Conservation (phyloP, 148 eudicot species). For the Tetragonia tetragonoides region DNA sequence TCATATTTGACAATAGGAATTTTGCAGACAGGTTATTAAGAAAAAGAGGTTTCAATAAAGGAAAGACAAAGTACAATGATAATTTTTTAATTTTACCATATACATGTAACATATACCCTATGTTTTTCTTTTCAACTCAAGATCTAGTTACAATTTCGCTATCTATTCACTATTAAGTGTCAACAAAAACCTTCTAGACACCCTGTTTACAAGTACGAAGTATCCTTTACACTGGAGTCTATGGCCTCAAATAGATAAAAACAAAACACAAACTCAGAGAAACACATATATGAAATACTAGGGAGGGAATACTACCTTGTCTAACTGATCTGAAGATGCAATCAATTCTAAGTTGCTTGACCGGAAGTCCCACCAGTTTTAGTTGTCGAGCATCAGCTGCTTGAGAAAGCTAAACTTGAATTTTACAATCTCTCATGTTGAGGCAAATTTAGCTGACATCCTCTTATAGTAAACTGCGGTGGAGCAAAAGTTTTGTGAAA, state of each 20-base stretch:
- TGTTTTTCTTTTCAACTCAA: constrained; percentile 10
- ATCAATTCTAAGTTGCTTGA: background rate
- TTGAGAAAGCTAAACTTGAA: background rate
- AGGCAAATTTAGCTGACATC: background rate
- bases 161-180: constrained; percentile 18
- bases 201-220: constrained; percentile 15
- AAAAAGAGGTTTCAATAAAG: background rate
- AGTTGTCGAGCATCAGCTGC: background rate
- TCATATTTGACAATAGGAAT: too few relatives aligned
- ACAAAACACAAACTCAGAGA: background rate
- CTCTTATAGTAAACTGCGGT: background rate
- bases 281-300: background rate
- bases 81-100: background rate
- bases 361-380: background rate
- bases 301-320: background rate
- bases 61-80: background rate
- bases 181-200: constrained; percentile 21
- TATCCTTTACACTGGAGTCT: constrained; percentile 14
- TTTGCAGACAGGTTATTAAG: background rate
- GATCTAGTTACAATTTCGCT: constrained; percentile 25
- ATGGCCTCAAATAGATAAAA: constrained; percentile 2
- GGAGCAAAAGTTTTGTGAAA: background rate
- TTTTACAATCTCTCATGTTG: background rate
- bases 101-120: background rate
- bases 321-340: background rate